Conservation (phyloP, 306 rosid genomes). For the Quercus glauca region DNA sequence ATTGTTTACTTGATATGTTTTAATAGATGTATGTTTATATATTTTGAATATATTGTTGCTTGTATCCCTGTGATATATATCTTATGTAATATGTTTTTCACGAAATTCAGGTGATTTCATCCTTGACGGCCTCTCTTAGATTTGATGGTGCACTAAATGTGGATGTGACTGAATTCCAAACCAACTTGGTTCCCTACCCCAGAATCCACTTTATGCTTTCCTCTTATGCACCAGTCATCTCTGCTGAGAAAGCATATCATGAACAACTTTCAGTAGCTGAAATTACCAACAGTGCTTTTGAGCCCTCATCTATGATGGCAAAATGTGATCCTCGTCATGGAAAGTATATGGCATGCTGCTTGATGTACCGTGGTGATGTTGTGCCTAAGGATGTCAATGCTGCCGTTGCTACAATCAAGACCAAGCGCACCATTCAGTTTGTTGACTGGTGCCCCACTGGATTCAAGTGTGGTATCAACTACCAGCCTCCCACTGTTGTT, state of each 20-base stretch:
- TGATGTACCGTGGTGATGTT: slow-evolving; percentile 8
- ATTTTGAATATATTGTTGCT: too few species aligned
- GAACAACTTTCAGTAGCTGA: slow-evolving; percentile 8
- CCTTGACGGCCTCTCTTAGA: slow-evolving; percentile 8
- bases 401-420: background rate
- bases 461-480: slow-evolving; percentile 8
- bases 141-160: slow-evolving; percentile 11
- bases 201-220: slow-evolving; percentile 6
- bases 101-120: background rate
- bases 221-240: slow-evolving; percentile 10
- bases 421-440: slow-evolving; percentile 4
- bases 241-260: background rate
- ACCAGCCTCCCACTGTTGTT: slow-evolving; percentile 5
- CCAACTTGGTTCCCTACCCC: slow-evolving; percentile 5
- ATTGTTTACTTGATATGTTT: too few species aligned
- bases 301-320: slow-evolving; percentile 3
- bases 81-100: too few species aligned
- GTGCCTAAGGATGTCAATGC: slow-evolving; percentile 9
- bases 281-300: background rate
- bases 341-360: slow-evolving; percentile 1
- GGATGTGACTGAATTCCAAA: slow-evolving; percentile 6
- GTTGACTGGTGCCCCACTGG: slow-evolving; percentile 4
- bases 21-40: too few species aligned
- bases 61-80: too few species aligned
- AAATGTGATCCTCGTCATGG: slow-evolving; percentile 8